Evolutionary conservation across 306 rosid genomes (phyloP).

Genomic region (Trichosanthes cucumerina): DNA sequence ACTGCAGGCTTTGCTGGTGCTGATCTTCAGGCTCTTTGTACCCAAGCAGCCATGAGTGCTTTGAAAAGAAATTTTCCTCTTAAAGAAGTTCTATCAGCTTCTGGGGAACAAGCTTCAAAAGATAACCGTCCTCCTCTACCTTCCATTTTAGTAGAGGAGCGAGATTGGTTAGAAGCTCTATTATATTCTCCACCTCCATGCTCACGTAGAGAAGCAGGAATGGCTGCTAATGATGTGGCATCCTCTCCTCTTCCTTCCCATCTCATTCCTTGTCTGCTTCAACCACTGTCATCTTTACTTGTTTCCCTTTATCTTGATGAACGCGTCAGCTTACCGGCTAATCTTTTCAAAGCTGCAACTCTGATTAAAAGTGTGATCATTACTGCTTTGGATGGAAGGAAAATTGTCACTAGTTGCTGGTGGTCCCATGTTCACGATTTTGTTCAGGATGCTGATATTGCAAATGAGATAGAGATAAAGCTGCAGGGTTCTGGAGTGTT

Average conservation of each 20-base stretch:
- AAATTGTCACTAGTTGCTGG: conserved; percentile 54
- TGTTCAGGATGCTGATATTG: conserved; percentile 51
- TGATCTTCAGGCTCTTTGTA: conserved; percentile 97
- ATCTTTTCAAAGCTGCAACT: conserved; percentile 49
- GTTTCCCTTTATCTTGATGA: conserved; percentile 74
- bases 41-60: conserved; percentile 84
- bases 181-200: conserved; percentile 70
- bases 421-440: conserved; percentile 68
- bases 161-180: conserved; percentile 94
- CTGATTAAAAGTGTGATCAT: conserved; percentile 51
- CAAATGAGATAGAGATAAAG: conserved; percentile 43
- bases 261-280: conserved; percentile 70
- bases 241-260: conserved; percentile 79
- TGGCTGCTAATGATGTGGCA: conserved; percentile 76
- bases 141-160: conserved; percentile 81
- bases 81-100: conserved; percentile 60
- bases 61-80: conserved; percentile 94
- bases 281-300: conserved; percentile 63
- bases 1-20: conserved; percentile 98
- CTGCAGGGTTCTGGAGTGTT: conserved; percentile 58
- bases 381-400: conserved; percentile 50
- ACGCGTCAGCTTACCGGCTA: conserved; percentile 56
- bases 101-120: conserved; percentile 38
- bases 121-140: conserved; percentile 61
- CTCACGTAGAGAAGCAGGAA: conserved; percentile 88